phyloP scores from a whole-genome alignment of 176 grass and related monocot species.

The Aegilops umbellulata region DNA sequence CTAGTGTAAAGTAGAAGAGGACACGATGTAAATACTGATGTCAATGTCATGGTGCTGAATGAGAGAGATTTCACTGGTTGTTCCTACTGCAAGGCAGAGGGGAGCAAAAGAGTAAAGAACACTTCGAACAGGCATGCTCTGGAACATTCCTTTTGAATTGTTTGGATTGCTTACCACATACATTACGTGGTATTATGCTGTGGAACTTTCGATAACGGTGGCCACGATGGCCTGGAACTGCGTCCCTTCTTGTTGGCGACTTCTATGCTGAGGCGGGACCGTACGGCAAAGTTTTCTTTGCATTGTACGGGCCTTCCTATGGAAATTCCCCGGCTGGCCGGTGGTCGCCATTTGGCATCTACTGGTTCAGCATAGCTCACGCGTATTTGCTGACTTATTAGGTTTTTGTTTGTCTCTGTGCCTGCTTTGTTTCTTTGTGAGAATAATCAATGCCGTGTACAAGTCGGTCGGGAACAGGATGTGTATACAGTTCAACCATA shows the following conservation, averaged over 20 bases:
- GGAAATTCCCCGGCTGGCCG: background rate
- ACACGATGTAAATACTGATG: slow-evolving; percentile 44
- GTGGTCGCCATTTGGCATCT: slow-evolving; percentile 28
- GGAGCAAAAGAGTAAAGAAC: background rate
- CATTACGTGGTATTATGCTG: too few relatives aligned
- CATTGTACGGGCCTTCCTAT: slow-evolving; percentile 13
- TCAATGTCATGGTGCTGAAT: background rate
- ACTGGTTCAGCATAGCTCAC: background rate
- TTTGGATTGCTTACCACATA: too few relatives aligned
- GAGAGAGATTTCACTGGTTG: background rate
- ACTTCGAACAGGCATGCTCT: too few relatives aligned
- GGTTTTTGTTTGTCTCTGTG: background rate
- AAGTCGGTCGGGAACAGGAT: background rate
- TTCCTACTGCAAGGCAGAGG: background rate
- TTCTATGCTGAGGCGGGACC: background rate
- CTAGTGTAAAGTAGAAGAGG: slow-evolving; percentile 32
- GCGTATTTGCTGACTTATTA: slow-evolving; percentile 2
- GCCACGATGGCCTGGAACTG: background rate
- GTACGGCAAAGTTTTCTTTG: slow-evolving; percentile 3
- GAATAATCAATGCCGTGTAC: background rate
- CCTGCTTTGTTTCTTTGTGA: background rate
- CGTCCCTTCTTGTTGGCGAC: slow-evolving; percentile 3
- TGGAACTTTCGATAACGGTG: background rate
- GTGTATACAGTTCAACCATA: background rate
- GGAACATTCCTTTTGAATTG: too few relatives aligned